A percentile compares a stretch with the other conserved stretches of the same genome.
Conservation (phyloP, 441 rosid genomes). For the Erodium trifolium region DNA sequence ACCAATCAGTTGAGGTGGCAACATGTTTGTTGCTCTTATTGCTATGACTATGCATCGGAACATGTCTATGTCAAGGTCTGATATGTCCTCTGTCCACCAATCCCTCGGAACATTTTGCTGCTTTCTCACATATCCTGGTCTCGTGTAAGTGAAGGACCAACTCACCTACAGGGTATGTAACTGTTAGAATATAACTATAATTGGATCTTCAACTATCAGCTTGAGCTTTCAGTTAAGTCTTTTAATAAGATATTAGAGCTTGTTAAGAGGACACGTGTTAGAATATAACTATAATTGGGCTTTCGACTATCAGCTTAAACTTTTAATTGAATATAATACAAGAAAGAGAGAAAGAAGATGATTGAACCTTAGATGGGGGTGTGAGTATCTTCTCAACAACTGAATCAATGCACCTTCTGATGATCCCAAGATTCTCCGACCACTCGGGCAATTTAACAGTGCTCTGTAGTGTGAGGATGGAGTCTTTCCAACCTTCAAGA, state of each 20-base stretch:
- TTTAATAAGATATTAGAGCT: no score
- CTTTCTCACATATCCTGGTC: constrained; percentile 58
- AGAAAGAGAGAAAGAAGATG: background rate
- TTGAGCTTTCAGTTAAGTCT: no score
- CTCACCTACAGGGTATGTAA: constrained; percentile 45
- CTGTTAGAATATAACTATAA: no score
- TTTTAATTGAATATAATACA: no score
- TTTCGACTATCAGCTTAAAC: no score
- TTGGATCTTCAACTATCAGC: no score
- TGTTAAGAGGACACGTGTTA: no score
- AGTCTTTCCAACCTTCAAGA: constrained; percentile 94
- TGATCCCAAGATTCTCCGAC: constrained; percentile 90
- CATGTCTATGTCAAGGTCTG: constrained; percentile 83
- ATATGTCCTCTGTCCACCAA: constrained; percentile 98
- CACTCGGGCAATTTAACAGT: constrained; percentile 63
- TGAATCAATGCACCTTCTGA: constrained; percentile 76
- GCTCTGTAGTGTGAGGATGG: constrained; percentile 59
- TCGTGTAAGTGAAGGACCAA: constrained; percentile 87
- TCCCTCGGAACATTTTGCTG: constrained; percentile 70
- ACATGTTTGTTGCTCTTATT: constrained; percentile 48
- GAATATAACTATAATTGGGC: no score
- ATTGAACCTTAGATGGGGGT: constrained; percentile 50
- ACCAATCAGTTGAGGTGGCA: constrained; percentile 78
- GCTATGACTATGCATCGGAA: constrained; percentile 67
- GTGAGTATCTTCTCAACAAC: constrained; percentile 75